phyloP scores from a whole-genome alignment of 1,284 basidiomycete genomes.

The Inonotus hispidus region DNA sequence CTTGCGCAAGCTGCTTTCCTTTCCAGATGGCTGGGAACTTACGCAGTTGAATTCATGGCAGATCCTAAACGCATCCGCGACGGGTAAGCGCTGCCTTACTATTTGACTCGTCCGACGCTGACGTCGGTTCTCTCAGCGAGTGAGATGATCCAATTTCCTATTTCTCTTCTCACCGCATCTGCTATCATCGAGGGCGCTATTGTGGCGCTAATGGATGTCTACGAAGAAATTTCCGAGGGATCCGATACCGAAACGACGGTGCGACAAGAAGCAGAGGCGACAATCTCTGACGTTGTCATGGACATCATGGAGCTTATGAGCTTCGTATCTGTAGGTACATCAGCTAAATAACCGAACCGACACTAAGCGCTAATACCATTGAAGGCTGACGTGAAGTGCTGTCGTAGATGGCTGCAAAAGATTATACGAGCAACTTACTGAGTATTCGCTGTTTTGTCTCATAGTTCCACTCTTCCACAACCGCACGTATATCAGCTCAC shows the following conservation, averaged over 20 bases:
- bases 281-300: slow-evolving; percentile 35
- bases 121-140: slow-evolving; percentile 33
- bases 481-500: background rate
- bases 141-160: slow-evolving; percentile 44
- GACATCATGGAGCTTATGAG: slow-evolving; percentile 41
- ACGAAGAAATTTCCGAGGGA: slow-evolving; percentile 31
- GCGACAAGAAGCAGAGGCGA: slow-evolving; percentile 9
- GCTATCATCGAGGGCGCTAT: slow-evolving; percentile 42
- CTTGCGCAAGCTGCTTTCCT: slow-evolving; percentile 38
- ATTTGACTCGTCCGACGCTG: background rate
- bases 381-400: slow-evolving; percentile 10
- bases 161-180: slow-evolving; percentile 46
- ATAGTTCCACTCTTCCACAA: background rate
- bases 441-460: background rate
- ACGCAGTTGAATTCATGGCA: slow-evolving; percentile 45
- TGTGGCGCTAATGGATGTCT: slow-evolving; percentile 33
- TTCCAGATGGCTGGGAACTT: slow-evolving; percentile 37
- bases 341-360: background rate
- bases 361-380: background rate
- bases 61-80: slow-evolving; percentile 39
- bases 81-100: slow-evolving; percentile 32
- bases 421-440: background rate
- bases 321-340: slow-evolving; percentile 36
- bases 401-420: slow-evolving; percentile 10
- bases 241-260: slow-evolving; percentile 22